Percentiles rank a stretch among this genome's conserved stretches.
Conservation (phyloP, 2,329 filamentous ascomycete species). For the Stagonosporopsis chrysanthemi region DNA sequence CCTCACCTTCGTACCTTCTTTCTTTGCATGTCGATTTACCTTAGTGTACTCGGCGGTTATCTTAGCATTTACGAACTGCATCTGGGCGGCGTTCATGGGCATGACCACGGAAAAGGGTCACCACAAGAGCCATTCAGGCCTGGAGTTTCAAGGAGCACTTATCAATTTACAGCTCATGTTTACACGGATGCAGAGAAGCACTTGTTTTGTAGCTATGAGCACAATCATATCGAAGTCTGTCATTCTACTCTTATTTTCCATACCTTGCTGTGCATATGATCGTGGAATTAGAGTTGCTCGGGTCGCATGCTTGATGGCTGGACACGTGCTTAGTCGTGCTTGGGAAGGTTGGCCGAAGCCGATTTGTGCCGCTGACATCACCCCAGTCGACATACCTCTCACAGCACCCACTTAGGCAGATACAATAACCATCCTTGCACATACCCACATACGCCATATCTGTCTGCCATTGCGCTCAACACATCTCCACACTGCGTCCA, state of each 20-base stretch:
- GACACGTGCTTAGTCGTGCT: conserved; percentile 17
- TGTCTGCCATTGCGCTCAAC: background rate
- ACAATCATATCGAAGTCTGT: background rate
- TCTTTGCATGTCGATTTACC: conserved; percentile 8
- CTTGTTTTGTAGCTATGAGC: conserved; percentile 2
- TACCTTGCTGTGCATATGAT: background rate
- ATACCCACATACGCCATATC: background rate
- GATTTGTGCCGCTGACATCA: conserved; percentile 18
- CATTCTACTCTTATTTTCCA: too few relatives aligned
- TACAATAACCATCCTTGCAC: background rate
- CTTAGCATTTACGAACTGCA: conserved; percentile 38
- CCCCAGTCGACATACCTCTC: background rate
- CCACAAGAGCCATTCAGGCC: conserved; percentile 10
- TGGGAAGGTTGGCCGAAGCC: background rate
- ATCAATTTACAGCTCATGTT: background rate
- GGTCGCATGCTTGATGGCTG: conserved; percentile 22
- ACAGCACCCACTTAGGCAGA: background rate
- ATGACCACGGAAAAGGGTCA: conserved; percentile 8
- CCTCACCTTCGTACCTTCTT: conserved; percentile 4
- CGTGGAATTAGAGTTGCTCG: conserved; percentile 24
- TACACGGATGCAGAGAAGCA: background rate
- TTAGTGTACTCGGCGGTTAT: conserved; percentile 9
- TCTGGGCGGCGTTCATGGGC: conserved; percentile 37
- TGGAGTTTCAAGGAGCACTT: conserved; percentile 14
- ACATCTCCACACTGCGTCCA: background rate